Percentiles rank a stretch among this genome's conserved stretches.
These are phyloP conservation scores for Strigomonas galati DNA, from an alignment of 208 protist species.

Conservation along the genomic window DNA sequence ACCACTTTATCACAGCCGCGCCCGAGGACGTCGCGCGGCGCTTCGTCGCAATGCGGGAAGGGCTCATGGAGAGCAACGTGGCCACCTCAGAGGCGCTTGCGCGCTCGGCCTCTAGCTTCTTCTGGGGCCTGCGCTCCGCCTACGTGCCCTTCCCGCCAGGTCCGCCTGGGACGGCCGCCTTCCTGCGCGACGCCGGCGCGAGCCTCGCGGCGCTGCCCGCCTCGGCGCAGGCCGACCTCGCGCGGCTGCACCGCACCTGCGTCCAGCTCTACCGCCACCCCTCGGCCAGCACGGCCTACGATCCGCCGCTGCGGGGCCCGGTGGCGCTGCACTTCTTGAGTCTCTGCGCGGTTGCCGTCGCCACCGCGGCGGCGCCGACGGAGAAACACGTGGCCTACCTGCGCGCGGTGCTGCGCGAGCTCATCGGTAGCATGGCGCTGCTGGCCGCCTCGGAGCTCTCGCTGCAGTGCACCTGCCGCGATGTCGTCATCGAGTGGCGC, in stretches of 20 bases:
- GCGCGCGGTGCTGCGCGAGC: neutral
- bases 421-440: neutral
- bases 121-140: constrained; percentile 15
- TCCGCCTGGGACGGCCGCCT: too few species aligned
- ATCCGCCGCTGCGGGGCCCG: constrained; percentile 21
- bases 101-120: neutral
- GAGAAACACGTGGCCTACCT: neutral
- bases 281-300: constrained; percentile 29
- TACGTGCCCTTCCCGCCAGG: constrained; percentile 4
- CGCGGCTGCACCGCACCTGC: constrained; percentile 18
- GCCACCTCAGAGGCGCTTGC: neutral
- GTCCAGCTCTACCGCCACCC: constrained; percentile 32
- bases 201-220: neutral
- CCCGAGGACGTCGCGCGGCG: constrained; percentile 11
- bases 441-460: neutral
- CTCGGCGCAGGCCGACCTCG: constrained; percentile 9
- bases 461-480: too few species aligned
- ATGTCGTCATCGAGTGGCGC: too few species aligned
- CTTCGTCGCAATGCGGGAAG: neutral
- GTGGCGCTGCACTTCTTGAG: constrained; percentile 20
- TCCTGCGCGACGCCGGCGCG: constrained; percentile 2
- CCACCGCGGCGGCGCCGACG: too few species aligned
- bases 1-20: constrained; percentile 13
- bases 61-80: constrained; percentile 1
- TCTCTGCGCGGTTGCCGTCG: neutral